Percentiles rank a stretch among this genome's conserved stretches.
phyloP scores from a whole-genome alignment of 2,329 filamentous ascomycete genomes.

The Thermoascus crustaceus region DNA sequence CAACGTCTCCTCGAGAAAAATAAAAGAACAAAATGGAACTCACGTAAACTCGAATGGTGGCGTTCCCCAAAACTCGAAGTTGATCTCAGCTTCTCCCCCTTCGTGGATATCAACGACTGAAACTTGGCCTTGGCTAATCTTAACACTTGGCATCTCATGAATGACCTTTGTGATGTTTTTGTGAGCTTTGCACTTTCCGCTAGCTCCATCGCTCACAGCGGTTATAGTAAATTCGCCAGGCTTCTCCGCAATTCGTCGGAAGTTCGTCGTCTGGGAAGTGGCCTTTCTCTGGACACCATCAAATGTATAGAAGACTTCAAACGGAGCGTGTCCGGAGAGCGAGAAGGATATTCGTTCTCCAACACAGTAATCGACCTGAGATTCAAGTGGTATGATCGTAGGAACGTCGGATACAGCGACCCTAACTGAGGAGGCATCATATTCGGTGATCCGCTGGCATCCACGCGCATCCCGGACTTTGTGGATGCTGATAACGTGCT shows the following conservation, averaged over 20 bases:
- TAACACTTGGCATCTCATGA: constrained; percentile 85
- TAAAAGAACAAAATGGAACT: constrained; percentile 16
- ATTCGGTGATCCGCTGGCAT: constrained; percentile 70
- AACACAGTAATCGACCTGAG: constrained; percentile 82
- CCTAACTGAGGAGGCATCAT: constrained; percentile 67
- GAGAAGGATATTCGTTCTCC: constrained; percentile 91
- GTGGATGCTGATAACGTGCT: constrained; percentile 79
- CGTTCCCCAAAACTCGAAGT: constrained; percentile 91
- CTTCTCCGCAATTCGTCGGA: constrained; percentile 86
- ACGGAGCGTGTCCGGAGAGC: constrained; percentile 81
- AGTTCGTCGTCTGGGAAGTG: constrained; percentile 62
- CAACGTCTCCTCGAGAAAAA: neutral
- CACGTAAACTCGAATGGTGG: constrained; percentile 93
- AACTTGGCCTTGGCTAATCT: constrained; percentile 75
- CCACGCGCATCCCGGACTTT: constrained; percentile 81
- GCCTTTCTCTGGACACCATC: constrained; percentile 71
- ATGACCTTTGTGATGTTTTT: constrained; percentile 75
- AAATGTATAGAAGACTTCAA: constrained; percentile 89
- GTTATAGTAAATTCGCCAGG: constrained; percentile 85
- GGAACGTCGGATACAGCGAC: constrained; percentile 91
- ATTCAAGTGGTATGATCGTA: constrained; percentile 79
- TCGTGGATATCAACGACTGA: constrained; percentile 90
- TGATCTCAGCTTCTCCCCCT: constrained; percentile 84
- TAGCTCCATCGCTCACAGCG: constrained; percentile 76
- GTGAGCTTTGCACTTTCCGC: constrained; percentile 68